Conservation (phyloP, 2,329 filamentous ascomycete species). For the Colletotrichum nymphaeae region DNA sequence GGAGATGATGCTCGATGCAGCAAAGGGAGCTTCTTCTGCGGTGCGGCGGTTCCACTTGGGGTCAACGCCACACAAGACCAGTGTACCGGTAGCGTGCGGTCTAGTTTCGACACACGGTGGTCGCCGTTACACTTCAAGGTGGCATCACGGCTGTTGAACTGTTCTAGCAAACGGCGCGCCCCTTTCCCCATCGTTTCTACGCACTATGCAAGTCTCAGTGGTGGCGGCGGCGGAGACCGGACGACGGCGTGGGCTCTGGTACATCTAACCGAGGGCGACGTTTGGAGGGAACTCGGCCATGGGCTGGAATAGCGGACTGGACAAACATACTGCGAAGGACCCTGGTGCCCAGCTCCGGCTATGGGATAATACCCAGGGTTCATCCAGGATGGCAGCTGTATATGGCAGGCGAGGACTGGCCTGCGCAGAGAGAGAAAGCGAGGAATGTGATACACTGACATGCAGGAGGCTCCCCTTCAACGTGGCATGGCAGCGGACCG, state of each 20-base stretch:
- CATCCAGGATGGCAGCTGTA: slow-evolving; percentile 4
- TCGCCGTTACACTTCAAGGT: slow-evolving; percentile 7
- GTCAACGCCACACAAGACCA: slow-evolving; percentile 27
- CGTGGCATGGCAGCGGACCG: slow-evolving; percentile 24
- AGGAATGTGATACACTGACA: slow-evolving; percentile 26
- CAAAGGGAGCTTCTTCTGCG: neutral
- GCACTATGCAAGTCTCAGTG: slow-evolving; percentile 7
- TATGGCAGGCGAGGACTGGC: slow-evolving; percentile 20
- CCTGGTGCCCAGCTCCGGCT: slow-evolving; percentile 5
- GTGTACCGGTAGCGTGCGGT: slow-evolving; percentile 13
- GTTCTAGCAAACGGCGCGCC: neutral
- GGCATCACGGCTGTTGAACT: slow-evolving; percentile 8
- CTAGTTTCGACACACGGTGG: neutral
- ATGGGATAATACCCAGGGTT: neutral
- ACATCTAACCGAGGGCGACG: neutral
- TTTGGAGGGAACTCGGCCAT: neutral
- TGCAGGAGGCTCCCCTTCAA: slow-evolving; percentile 27
- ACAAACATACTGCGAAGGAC: neutral
- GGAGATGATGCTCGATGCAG: slow-evolving; percentile 33
- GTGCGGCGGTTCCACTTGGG: slow-evolving; percentile 27
- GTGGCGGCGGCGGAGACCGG: slow-evolving; percentile 10
- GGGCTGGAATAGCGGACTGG: neutral
- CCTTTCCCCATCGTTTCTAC: neutral
- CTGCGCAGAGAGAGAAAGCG: slow-evolving; percentile 1
- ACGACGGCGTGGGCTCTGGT: neutral